Evolutionary conservation across 1,139 yeast genomes (phyloP), one percentile per base, ranked within the genome.

Genomic region (Debaryomyces subglobosus): DNA sequence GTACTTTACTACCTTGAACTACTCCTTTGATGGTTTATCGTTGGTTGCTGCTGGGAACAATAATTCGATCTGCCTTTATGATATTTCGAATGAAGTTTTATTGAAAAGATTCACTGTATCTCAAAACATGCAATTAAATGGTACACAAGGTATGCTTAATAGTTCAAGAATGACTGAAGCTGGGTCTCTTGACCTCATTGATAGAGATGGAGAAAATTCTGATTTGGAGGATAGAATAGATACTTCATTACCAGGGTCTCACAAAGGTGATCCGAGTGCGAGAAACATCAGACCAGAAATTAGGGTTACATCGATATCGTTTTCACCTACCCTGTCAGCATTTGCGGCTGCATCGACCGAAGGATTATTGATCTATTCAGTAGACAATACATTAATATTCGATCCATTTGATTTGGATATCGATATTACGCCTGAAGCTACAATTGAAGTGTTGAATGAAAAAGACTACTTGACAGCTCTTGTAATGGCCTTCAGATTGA

Each of bases 271-370:
- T 64, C 81, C 90, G n/a, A 84, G 96, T 24, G 79, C 84, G 15
- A 79, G 98, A 60, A 81, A 82, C 47, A 77, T 81, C 0, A 79
- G 92, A 54, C 96, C 97, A 0, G 96, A 87, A 52, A 79, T 94
- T 23, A 75, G 96, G 59, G 91, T 94, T 0, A 81, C 89, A 1
- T 74, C 87, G 4, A 78, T 95, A 36, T 81, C 79, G 55, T 94
- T 92, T 62, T 89, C 97, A 3, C 99, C 99, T 23, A 87, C 97
- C 0, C 88, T 96, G 7, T 78, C 88, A 39, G 84, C 96, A 25
- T 95, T 95, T 74, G 95, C 96, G 1, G 97, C 96, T 27, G 96
- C 97, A 0, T 85, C 97, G 0, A 94, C 99, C 0, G 99, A 94
- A 66, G 99, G 99, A 6, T 72, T 95, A 44, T 72, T 92, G 50